These are phyloP conservation scores for Graphilbum fragrans DNA, from an alignment of 2,329 filamentous ascomycete genomes.

Conservation along the genomic window DNA sequence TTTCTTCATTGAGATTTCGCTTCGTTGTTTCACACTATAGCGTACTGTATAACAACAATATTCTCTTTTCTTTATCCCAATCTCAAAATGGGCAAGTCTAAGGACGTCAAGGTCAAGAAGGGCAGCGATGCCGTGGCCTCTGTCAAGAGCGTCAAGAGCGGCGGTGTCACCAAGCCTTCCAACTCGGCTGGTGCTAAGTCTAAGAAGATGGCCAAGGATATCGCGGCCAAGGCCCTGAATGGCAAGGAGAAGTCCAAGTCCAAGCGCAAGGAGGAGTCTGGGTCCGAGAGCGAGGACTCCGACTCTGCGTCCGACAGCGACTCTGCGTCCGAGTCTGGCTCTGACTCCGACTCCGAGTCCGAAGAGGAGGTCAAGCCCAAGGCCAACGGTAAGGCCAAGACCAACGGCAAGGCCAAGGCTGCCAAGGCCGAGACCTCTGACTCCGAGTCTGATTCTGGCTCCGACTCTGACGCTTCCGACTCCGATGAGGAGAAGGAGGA, in stretches of 20 bases:
- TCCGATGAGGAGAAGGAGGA: constrained; percentile 18
- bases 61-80: not conserved
- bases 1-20: not conserved
- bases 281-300: constrained; percentile 20
- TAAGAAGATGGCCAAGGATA: constrained; percentile 53
- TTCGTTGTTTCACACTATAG: not conserved
- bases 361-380: constrained; percentile 16
- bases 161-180: constrained; percentile 54
- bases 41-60: not conserved
- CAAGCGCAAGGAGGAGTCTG: constrained; percentile 17
- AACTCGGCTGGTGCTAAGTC: constrained; percentile 54
- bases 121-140: constrained; percentile 30
- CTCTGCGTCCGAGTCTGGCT: constrained; percentile 15
- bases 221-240: constrained; percentile 36
- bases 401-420: constrained; percentile 11
- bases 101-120: constrained; percentile 48
- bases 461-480: constrained; percentile 19
- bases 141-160: constrained; percentile 48
- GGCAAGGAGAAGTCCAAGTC: constrained; percentile 23
- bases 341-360: constrained; percentile 13
- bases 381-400: constrained; percentile 19
- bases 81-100: constrained; percentile 51
- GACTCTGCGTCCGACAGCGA: too few relatives aligned
- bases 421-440: constrained; percentile 15
- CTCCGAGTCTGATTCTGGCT: constrained; percentile 12